These are phyloP conservation scores for Aspergillus carlsbadensis DNA, from an alignment of 495 filamentous ascomycete species.

Conservation along the genomic window DNA sequence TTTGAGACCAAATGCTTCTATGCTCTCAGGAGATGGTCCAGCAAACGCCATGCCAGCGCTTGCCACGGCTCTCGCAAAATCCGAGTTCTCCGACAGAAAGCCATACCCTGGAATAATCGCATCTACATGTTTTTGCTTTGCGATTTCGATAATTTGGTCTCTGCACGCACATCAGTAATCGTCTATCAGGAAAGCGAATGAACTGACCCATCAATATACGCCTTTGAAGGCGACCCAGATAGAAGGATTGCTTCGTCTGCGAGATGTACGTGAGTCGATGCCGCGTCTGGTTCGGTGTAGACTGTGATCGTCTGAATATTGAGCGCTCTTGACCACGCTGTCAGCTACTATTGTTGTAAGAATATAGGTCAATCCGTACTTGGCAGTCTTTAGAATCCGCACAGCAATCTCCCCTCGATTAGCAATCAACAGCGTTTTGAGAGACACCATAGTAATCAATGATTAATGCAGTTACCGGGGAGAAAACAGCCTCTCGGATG, in stretches of 20 bases:
- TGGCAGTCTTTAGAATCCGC: constrained; percentile 2
- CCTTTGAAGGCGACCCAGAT: constrained; percentile 41
- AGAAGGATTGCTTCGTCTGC: constrained; percentile 54
- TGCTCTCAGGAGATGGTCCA: constrained; percentile 52
- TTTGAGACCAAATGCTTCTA: constrained; percentile 57
- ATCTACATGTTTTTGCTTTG: constrained; percentile 38
- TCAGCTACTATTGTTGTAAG: neutral
- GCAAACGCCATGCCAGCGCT: constrained; percentile 53
- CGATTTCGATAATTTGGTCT: constrained; percentile 48
- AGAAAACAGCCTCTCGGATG: neutral
- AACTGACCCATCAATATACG: constrained; percentile 46
- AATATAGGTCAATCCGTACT: constrained; percentile 15
- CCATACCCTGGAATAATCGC: constrained; percentile 59
- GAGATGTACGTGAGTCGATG: constrained; percentile 50
- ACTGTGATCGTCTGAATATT: constrained; percentile 51
- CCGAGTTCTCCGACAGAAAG: constrained; percentile 58
- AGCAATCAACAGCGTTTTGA: constrained; percentile 41
- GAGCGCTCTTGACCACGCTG: constrained; percentile 29
- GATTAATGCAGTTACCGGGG: neutral
- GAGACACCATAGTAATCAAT: constrained; percentile 28
- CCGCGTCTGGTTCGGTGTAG: constrained; percentile 55
- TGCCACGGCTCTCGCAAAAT: constrained; percentile 49
- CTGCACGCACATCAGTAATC: constrained; percentile 15
- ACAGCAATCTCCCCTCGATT: constrained; percentile 61
- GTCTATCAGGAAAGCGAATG: neutral